Evolutionary conservation across 768 basidiomycete species (phyloP).

Genomic region (Mycena amicta): DNA sequence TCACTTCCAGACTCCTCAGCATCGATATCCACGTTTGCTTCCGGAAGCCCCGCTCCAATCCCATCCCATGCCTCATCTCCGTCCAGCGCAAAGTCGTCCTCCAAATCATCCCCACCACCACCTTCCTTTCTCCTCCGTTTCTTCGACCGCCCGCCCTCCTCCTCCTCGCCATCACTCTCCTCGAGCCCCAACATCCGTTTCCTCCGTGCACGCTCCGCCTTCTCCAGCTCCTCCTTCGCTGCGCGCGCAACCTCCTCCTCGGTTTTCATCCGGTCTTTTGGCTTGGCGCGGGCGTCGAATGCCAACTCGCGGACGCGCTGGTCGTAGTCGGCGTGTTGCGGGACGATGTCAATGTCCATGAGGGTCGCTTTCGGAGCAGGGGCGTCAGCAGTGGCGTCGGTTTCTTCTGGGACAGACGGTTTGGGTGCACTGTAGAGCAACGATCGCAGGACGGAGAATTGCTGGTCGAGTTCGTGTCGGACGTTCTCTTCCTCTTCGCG

Average conservation of each 20-base stretch:
- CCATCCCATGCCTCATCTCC: constrained; percentile 46
- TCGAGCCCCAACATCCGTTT: constrained; percentile 86
- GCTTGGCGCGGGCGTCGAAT: constrained; percentile 90
- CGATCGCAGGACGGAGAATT: constrained; percentile 78
- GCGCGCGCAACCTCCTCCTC: constrained; percentile 92
- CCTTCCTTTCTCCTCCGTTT: constrained; percentile 51
- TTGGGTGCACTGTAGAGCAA: constrained; percentile 66
- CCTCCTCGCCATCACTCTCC: constrained; percentile 67
- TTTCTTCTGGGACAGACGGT: no score
- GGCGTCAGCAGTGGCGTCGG: constrained; percentile 40
- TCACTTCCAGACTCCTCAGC: constrained; percentile 39
- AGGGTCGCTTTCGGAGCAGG: constrained; percentile 29
- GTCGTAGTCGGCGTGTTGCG: constrained; percentile 78
- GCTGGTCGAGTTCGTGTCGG: constrained; percentile 86
- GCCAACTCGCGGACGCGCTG: constrained; percentile 89
- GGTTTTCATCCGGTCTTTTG: constrained; percentile 94
- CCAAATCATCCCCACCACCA: constrained; percentile 86
- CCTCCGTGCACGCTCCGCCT: constrained; percentile 76
- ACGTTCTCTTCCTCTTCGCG: constrained; percentile 83
- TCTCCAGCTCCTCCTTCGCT: constrained; percentile 83
- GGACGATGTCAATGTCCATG: constrained; percentile 24
- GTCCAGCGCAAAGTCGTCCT: constrained; percentile 70
- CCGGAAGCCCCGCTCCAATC: constrained; percentile 44
- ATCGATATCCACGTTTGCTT: constrained; percentile 23
- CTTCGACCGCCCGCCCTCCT: constrained; percentile 41